These are phyloP conservation scores for Agaricus sinodeliciosus DNA, from an alignment of 768 basidiomycete species.

Conservation along the genomic window DNA sequence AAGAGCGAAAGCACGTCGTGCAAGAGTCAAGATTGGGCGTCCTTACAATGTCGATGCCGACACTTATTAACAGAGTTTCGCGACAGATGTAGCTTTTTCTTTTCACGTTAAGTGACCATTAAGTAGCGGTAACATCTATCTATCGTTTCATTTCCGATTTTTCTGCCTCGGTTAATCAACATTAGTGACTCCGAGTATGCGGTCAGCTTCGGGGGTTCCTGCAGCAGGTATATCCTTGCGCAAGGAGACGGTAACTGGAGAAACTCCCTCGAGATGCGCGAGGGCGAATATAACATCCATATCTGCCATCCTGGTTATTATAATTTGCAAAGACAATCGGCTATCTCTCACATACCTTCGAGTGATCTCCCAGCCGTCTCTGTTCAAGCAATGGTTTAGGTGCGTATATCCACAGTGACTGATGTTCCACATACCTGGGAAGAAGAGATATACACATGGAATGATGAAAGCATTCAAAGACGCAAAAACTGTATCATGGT, in stretches of 20 bases:
- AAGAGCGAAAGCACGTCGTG: conserved; percentile 29
- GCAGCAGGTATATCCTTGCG: conserved; percentile 37
- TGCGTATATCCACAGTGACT: not conserved
- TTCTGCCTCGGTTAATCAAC: conserved; percentile 25
- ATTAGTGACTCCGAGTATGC: conserved; percentile 28
- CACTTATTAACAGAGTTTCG: conserved; percentile 1
- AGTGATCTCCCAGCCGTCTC: conserved; percentile 55
- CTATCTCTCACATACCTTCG: conserved; percentile 28
- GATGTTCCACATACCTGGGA: conserved; percentile 27
- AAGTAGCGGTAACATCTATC: conserved; percentile 1
- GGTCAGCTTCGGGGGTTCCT: conserved; percentile 38
- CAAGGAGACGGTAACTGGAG: conserved; percentile 36
- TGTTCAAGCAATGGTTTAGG: conserved; percentile 7
- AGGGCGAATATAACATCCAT: conserved; percentile 44
- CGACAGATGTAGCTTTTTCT: not conserved
- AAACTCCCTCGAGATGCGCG: conserved; percentile 36
- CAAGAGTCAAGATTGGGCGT: conserved; percentile 26
- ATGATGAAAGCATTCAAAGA: conserved; percentile 50
- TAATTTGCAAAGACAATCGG: not conserved
- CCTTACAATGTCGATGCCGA: conserved; percentile 8
- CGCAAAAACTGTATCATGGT: conserved; percentile 38
- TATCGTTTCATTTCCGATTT: not conserved
- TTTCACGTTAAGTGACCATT: not conserved
- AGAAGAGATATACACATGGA: conserved; percentile 52
- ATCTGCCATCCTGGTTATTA: conserved; percentile 18